A percentile compares a stretch with the other conserved stretches of the same genome.
Conservation (phyloP, 768 basidiomycete genomes). For the Infundibulicybe gibba region DNA sequence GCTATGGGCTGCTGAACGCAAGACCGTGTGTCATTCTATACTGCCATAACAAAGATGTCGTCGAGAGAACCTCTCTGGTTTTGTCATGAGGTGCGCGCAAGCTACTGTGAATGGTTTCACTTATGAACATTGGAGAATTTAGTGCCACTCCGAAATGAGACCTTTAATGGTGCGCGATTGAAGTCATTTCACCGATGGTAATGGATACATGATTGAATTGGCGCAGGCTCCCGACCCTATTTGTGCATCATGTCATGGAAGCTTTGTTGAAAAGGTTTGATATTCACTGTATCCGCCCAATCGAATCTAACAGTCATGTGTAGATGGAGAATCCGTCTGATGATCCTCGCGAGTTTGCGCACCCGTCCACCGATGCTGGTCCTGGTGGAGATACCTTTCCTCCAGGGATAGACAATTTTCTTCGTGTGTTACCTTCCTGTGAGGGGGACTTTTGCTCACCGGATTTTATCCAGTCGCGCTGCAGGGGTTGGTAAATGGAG, state of each 20-base stretch:
- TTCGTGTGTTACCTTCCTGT: slow-evolving; percentile 33
- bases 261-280: slow-evolving; percentile 79
- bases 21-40: slow-evolving; percentile 9
- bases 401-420: slow-evolving; percentile 40
- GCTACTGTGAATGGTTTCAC: neutral
- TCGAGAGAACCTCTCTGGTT: slow-evolving; percentile 74
- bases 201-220: neutral
- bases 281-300: slow-evolving; percentile 6
- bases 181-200: slow-evolving; percentile 7
- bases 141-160: slow-evolving; percentile 89
- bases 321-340: slow-evolving; percentile 75
- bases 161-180: slow-evolving; percentile 67
- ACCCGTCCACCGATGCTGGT: slow-evolving; percentile 22
- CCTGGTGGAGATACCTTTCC: slow-evolving; percentile 26
- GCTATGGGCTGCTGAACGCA: neutral
- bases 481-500: slow-evolving; percentile 33
- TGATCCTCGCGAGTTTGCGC: slow-evolving; percentile 70
- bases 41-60: slow-evolving; percentile 45
- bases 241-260: slow-evolving; percentile 77
- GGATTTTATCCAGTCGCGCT: slow-evolving; percentile 22
- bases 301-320: neutral
- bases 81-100: slow-evolving; percentile 60
- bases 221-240: slow-evolving; percentile 67
- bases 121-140: slow-evolving; percentile 7
- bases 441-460: neutral